Percentiles rank a stretch among this genome's conserved stretches.
Conservation (phyloP, 257 asterid species). For the Ilex asprella region DNA sequence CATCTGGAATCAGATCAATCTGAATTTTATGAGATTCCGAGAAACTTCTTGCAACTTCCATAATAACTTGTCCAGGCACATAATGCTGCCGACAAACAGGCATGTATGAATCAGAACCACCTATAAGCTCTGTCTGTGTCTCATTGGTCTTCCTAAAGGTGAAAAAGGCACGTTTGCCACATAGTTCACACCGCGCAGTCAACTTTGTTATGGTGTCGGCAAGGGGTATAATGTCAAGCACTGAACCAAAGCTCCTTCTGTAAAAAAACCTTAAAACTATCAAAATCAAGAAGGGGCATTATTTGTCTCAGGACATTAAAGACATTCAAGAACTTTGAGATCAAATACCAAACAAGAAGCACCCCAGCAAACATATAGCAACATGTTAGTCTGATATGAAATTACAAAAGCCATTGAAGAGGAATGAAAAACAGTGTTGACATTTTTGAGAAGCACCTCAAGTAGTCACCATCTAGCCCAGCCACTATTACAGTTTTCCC, state of each 20-base stretch:
- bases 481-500: slow-evolving; percentile 68
- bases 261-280: too few species aligned
- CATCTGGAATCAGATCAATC: too few species aligned
- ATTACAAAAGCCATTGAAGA: too few species aligned
- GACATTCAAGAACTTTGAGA: too few species aligned
- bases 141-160: slow-evolving; percentile 64
- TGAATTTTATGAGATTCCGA: neutral
- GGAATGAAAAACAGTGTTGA: too few species aligned
- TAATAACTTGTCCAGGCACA: slow-evolving; percentile 20
- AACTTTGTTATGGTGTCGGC: slow-evolving; percentile 76
- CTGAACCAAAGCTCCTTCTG: slow-evolving; percentile 68
- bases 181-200: slow-evolving; percentile 71
- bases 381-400: too few species aligned
- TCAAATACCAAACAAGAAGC: too few species aligned
- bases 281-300: too few species aligned
- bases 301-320: too few species aligned
- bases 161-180: slow-evolving; percentile 63
- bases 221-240: slow-evolving; percentile 62
- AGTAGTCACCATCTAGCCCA: slow-evolving; percentile 89
- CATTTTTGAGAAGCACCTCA: slow-evolving; percentile 33
- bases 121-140: slow-evolving; percentile 60
- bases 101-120: slow-evolving; percentile 82
- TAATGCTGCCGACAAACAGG: slow-evolving; percentile 88
- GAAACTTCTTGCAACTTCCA: slow-evolving; percentile 14
- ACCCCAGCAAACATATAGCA: too few species aligned